A percentile compares a stretch with the other conserved stretches of the same genome.
These are phyloP conservation scores for Aspergillus pseudoterreus DNA, from an alignment of 2,329 filamentous ascomycete species.

Conservation along the genomic window DNA sequence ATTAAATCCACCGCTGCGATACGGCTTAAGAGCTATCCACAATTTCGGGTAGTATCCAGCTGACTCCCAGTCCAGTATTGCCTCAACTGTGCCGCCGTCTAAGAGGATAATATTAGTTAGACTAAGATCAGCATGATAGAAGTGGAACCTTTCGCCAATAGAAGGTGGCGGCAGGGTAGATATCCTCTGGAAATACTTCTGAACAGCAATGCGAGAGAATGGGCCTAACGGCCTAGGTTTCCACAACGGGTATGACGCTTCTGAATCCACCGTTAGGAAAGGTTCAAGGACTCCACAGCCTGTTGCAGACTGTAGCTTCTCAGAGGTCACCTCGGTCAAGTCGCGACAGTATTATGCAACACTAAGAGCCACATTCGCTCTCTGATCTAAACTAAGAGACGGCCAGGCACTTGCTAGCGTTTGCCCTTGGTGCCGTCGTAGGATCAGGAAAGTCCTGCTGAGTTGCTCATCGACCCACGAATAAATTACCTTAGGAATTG, in stretches of 20 bases:
- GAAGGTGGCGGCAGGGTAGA: background rate
- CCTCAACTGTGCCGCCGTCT: conserved; percentile 1
- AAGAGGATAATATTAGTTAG: conserved; percentile 10
- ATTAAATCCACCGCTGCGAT: too few relatives aligned
- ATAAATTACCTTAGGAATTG: conserved; percentile 2
- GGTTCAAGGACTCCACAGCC: conserved; percentile 5
- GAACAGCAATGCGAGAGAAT: background rate
- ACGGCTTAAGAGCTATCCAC: conserved; percentile 8
- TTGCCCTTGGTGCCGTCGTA: conserved; percentile 2
- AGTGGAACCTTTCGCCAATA: background rate
- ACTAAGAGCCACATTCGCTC: background rate
- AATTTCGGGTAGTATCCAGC: conserved; percentile 8
- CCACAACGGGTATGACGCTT: conserved; percentile 1
- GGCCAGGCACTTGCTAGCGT: conserved; percentile 1
- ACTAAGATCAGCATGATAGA: conserved; percentile 6
- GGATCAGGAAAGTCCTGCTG: conserved; percentile 2
- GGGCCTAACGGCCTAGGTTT: background rate
- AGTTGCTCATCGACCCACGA: conserved; percentile 4
- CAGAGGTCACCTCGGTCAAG: background rate
- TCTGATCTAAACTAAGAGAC: conserved; percentile 1
- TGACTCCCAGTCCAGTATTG: conserved; percentile 11
- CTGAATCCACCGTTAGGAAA: background rate
- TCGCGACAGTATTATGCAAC: conserved; percentile 4
- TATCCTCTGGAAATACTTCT: conserved; percentile 3
- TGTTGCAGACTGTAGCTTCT: background rate